Evolutionary conservation across 2,329 filamentous ascomycete genomes (phyloP).

Genomic region (Aureobasidium mangrovei): DNA sequence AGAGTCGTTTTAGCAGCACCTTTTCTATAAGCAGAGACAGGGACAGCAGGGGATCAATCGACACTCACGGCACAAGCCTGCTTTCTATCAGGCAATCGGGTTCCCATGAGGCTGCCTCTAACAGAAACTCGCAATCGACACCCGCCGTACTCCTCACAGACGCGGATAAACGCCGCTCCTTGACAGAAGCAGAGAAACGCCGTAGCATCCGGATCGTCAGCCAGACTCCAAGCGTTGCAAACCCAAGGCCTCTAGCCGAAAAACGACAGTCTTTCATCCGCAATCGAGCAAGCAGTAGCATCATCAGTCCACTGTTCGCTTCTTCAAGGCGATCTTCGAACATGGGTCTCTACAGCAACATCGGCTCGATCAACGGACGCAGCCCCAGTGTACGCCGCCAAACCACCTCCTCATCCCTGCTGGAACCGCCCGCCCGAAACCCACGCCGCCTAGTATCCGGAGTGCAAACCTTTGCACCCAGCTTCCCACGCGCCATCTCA

Average conservation of each 20-base stretch:
- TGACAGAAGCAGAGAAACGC: conserved; percentile 28
- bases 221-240: conserved; percentile 29
- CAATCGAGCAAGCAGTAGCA: conserved; percentile 31
- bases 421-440: conserved; percentile 23
- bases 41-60: conserved; percentile 31
- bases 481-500: conserved; percentile 24
- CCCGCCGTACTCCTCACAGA: conserved; percentile 8
- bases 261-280: conserved; percentile 36
- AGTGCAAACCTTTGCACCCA: conserved; percentile 20
- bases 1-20: conserved; percentile 19
- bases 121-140: conserved; percentile 20
- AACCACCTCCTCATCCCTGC: conserved; percentile 23
- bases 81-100: conserved; percentile 32
- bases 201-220: conserved; percentile 33
- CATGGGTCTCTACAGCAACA: neutral
- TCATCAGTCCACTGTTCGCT: conserved; percentile 33
- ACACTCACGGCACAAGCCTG: conserved; percentile 32
- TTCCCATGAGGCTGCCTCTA: conserved; percentile 27
- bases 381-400: conserved; percentile 7
- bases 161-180: conserved; percentile 14
- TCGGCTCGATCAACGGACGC: neutral
- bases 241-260: conserved; percentile 31
- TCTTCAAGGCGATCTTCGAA: conserved; percentile 17
- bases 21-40: conserved; percentile 22
- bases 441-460: conserved; percentile 20